These are phyloP conservation scores for Ophidiomyces ophidiicola DNA, from an alignment of 2,329 filamentous ascomycete genomes.

Conservation along the genomic window DNA sequence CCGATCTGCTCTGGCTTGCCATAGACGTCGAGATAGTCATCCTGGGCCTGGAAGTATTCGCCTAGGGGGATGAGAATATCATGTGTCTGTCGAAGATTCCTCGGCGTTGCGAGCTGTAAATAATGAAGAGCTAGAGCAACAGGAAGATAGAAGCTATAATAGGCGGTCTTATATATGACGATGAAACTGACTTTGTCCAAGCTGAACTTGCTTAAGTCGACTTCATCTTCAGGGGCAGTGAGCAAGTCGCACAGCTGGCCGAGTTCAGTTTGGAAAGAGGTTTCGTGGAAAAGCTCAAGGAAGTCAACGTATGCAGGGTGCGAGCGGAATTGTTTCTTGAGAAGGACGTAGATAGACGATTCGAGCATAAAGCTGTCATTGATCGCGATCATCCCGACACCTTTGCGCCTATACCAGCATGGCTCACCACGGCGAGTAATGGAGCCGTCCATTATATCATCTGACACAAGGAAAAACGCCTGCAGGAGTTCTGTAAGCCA, in stretches of 20 bases:
- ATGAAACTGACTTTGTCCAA: constrained; percentile 95
- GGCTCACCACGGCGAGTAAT: constrained; percentile 89
- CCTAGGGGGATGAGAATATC: constrained; percentile 93
- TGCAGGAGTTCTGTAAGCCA: constrained; percentile 98
- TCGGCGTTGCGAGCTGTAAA: constrained; percentile 68
- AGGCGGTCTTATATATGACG: constrained; percentile 98
- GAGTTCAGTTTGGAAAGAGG: constrained; percentile 84
- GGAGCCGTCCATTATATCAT: constrained; percentile 96
- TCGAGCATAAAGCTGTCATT: constrained; percentile 98
- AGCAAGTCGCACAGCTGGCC: constrained; percentile 90
- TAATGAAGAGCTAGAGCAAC: constrained; percentile 82
- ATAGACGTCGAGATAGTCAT: constrained; percentile 98
- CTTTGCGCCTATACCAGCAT: constrained; percentile 88
- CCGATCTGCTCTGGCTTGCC: constrained; percentile 84
- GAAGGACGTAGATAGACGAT: constrained; percentile 72
- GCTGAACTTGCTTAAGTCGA: constrained; percentile 90
- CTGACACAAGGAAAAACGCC: constrained; percentile 95
- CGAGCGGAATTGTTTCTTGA: constrained; percentile 85
- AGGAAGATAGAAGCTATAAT: constrained; percentile 98
- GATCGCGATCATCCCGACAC: constrained; percentile 91
- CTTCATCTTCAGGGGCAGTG: constrained; percentile 85
- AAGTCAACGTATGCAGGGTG: constrained; percentile 84
- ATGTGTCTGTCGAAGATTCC: constrained; percentile 80
- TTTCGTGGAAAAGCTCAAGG: constrained; percentile 91
- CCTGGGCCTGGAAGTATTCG: constrained; percentile 98